Evolutionary conservation across 305 asterid genomes (phyloP), one percentile per base, ranked within the genome.

Genomic region (Fraxinus dipetala): DNA sequence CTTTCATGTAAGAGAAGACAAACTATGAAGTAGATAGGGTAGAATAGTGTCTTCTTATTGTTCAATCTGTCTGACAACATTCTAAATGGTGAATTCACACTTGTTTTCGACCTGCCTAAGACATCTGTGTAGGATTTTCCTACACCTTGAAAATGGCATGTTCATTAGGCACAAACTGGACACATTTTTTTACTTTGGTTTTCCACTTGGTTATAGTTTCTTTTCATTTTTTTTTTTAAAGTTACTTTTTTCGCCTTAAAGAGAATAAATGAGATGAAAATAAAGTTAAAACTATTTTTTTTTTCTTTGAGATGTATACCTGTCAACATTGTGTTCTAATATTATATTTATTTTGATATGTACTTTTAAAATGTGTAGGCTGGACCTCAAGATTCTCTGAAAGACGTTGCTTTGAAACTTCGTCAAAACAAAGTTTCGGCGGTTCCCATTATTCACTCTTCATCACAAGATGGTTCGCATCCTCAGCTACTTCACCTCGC

Each of bases 401-500:
- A 86, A 85, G 94, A 91, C 75, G 88, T 91, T 76, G 90, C 92
- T 30, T 80, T 89, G 84, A 91, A 88, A 77, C 89, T 91, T 85
- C 85, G 90, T 86, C 91, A 88, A 28, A 89, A 81, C 87, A 91
- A 90, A 80, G 91, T 91, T 78, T 86, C 95, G 5, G 86, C 91
- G 32, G 63, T 91, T 84, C 95, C 95, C 48, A 77, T 91, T 26
- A 88, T 90, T 85, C 91, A 91, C 86, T 91, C 93, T 51, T 86
- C 90, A 82, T 87, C 92, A 79, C 91, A 80, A 72, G 91, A 91
- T 82, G 92, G 90, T 74, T 90, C 88, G 77, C 86, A 83, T 86
- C 94, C 92, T 79, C 95, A 90, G 82, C 90, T 91, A 81, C 91
- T 91, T 81, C 95, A 91, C 84, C 79, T 91, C 73, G 92, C 95